Conservation (phyloP, 768 basidiomycete species). For the Mycena chlorophos region DNA sequence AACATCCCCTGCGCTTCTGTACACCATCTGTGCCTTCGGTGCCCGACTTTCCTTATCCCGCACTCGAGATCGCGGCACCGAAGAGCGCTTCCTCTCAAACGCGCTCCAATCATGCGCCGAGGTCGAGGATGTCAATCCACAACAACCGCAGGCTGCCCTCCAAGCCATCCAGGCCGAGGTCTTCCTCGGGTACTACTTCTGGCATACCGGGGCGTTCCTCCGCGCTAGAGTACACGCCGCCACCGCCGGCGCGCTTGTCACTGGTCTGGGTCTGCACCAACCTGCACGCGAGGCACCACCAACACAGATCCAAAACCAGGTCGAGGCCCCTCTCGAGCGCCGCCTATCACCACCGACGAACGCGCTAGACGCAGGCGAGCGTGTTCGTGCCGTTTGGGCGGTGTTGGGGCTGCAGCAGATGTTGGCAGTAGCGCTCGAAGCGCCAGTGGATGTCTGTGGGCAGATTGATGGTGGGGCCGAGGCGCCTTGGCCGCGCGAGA, state of each 20-base stretch:
- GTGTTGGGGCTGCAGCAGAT: conserved; percentile 60
- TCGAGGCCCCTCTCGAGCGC: conserved; percentile 33
- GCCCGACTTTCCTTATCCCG: conserved; percentile 25
- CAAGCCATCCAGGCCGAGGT: conserved; percentile 63
- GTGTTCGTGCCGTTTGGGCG: conserved; percentile 68
- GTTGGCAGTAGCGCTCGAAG: conserved; percentile 53
- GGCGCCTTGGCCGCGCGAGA: conserved; percentile 54
- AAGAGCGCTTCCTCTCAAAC: not conserved
- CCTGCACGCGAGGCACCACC: conserved; percentile 1
- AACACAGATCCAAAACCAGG: conserved; percentile 37
- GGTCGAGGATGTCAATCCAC: not conserved
- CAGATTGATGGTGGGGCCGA: conserved; percentile 53
- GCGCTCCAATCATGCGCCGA: conserved; percentile 21
- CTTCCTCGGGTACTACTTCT: conserved; percentile 66
- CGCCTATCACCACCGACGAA: conserved; percentile 44
- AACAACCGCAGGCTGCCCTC: conserved; percentile 27
- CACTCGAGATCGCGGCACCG: conserved; percentile 1
- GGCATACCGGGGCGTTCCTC: conserved; percentile 55
- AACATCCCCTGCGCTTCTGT: conserved; percentile 28
- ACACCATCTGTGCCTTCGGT: conserved; percentile 35
- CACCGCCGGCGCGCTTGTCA: conserved; percentile 51
- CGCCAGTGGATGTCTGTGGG: conserved; percentile 55
- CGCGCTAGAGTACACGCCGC: conserved; percentile 62
- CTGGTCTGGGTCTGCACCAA: conserved; percentile 50
- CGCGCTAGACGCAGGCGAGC: conserved; percentile 63